Conservation (phyloP, 2,329 filamentous ascomycete genomes). For the Nothopassalora personata region DNA sequence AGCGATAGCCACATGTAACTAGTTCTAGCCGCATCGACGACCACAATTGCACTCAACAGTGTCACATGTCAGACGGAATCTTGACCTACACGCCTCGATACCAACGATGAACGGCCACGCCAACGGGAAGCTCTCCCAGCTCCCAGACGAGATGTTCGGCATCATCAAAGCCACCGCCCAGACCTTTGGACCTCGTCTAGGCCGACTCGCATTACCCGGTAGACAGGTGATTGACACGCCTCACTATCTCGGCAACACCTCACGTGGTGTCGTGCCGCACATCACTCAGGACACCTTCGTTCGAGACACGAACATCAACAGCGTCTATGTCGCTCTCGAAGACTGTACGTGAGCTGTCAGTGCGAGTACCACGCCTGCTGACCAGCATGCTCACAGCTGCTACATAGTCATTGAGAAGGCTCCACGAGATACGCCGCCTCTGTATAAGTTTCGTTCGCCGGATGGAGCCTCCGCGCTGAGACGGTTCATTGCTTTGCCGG, state of each 20-base stretch:
- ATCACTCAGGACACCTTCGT: conserved; percentile 76
- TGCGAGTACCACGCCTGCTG: conserved; percentile 29
- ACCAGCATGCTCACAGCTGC: conserved; percentile 36
- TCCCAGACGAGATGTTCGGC: conserved; percentile 41
- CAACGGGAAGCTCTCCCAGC: conserved; percentile 10
- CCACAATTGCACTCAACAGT: too few species aligned
- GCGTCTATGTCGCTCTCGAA: conserved; percentile 78
- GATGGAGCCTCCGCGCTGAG: conserved; percentile 57
- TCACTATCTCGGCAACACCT: conserved; percentile 72
- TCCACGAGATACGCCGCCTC: conserved; percentile 43
- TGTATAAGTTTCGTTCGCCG: conserved; percentile 46
- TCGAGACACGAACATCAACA: conserved; percentile 59
- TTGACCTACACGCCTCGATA: neutral
- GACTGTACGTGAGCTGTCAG: conserved; percentile 65
- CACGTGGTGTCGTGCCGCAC: conserved; percentile 80
- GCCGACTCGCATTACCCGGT: conserved; percentile 57
- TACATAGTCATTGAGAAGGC: conserved; percentile 58
- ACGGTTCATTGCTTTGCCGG: conserved; percentile 67
- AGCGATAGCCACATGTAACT: too few species aligned
- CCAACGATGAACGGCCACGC: conserved; percentile 13
- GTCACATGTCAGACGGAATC: too few species aligned
- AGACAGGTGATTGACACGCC: conserved; percentile 72
- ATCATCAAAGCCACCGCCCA: conserved; percentile 36
- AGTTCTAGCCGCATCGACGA: too few species aligned
- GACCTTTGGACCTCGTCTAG: conserved; percentile 57